Conservation (phyloP, 2,329 filamentous ascomycete genomes). For the Colletotrichum graminicola region DNA sequence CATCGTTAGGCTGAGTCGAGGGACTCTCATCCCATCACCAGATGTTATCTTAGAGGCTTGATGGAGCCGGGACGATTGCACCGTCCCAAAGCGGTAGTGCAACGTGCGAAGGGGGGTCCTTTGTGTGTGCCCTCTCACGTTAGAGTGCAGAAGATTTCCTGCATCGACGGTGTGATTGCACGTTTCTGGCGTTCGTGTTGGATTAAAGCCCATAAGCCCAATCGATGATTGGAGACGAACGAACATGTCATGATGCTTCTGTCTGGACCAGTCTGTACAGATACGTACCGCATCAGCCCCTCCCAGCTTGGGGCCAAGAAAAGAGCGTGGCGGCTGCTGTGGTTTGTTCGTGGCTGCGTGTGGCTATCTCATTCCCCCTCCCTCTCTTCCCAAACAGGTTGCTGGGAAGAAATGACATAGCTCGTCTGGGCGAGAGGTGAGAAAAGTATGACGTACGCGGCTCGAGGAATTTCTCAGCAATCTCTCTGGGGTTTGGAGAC, state of each 20-base stretch:
- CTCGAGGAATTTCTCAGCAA: slow-evolving; percentile 24
- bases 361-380: slow-evolving; percentile 17
- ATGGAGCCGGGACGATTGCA: slow-evolving; percentile 12
- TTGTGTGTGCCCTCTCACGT: slow-evolving; percentile 31
- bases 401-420: slow-evolving; percentile 32
- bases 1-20: background rate
- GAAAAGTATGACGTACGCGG: slow-evolving; percentile 37
- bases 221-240: slow-evolving; percentile 21
- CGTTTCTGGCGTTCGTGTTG: slow-evolving; percentile 8
- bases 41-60: slow-evolving; percentile 1
- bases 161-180: slow-evolving; percentile 20
- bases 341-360: background rate
- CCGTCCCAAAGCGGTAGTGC: slow-evolving; percentile 21
- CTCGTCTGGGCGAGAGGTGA: slow-evolving; percentile 7
- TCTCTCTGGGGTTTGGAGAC: slow-evolving; percentile 29
- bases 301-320: slow-evolving; percentile 6
- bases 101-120: slow-evolving; percentile 21
- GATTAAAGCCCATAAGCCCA: background rate
- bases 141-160: slow-evolving; percentile 24
- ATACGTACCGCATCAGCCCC: slow-evolving; percentile 19
- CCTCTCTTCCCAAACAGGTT: slow-evolving; percentile 35
- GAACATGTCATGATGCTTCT: slow-evolving; percentile 37
- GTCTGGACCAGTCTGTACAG: background rate
- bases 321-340: slow-evolving; percentile 33
- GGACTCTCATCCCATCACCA: slow-evolving; percentile 4